A percentile compares a stretch with the other conserved stretches of the same genome.
These are phyloP conservation scores for Yamadazyma sp. DNA, from an alignment of 1,139 yeast species.

Conservation along the genomic window DNA sequence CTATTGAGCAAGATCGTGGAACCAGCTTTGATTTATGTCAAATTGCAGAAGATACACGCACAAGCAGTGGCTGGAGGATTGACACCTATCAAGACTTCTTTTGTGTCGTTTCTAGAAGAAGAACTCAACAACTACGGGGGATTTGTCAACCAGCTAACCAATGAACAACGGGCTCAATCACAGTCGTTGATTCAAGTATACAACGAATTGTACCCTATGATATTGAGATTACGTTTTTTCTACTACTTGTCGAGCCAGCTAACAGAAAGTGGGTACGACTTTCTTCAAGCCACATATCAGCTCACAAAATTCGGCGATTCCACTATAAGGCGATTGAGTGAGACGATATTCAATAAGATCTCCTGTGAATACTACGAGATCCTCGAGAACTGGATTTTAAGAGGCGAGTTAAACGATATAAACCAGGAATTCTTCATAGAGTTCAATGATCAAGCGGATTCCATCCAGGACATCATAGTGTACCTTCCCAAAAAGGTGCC, in stretches of 20 bases:
- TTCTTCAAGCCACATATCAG: slow-evolving; percentile 53
- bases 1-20: slow-evolving; percentile 62
- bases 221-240: slow-evolving; percentile 57
- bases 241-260: slow-evolving; percentile 40
- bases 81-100: slow-evolving; percentile 66
- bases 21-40: slow-evolving; percentile 66
- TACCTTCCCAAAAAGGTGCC: slow-evolving; percentile 53
- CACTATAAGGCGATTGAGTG: slow-evolving; percentile 43
- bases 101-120: slow-evolving; percentile 53
- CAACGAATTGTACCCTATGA: slow-evolving; percentile 44
- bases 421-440: slow-evolving; percentile 72
- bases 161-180: slow-evolving; percentile 19
- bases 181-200: slow-evolving; percentile 40
- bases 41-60: slow-evolving; percentile 25
- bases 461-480: slow-evolving; percentile 38
- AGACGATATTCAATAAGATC: slow-evolving; percentile 46
- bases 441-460: slow-evolving; percentile 28
- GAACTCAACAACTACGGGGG: slow-evolving; percentile 56
- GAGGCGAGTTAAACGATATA: slow-evolving; percentile 60
- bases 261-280: slow-evolving; percentile 50
- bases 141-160: slow-evolving; percentile 48
- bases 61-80: slow-evolving; percentile 9
- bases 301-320: slow-evolving; percentile 66
- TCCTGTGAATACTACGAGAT: slow-evolving; percentile 64
- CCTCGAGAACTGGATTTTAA: slow-evolving; percentile 64